Evolutionary conservation across 2,329 filamentous ascomycete genomes (phyloP).

Genomic region (Plectosphaerella sp.): DNA sequence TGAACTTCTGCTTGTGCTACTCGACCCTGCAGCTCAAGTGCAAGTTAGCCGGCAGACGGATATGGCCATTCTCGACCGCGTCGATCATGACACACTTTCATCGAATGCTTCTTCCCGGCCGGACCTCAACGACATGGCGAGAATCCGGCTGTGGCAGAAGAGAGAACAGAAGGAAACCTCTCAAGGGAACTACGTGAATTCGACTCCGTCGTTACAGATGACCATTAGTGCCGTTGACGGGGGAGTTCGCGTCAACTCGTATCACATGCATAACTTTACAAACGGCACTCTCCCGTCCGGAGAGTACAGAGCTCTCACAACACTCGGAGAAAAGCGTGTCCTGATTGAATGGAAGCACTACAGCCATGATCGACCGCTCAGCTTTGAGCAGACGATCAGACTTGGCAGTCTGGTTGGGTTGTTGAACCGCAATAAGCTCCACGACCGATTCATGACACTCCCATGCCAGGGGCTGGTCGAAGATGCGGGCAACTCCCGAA

Average conservation of each 20-base stretch:
- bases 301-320: background rate
- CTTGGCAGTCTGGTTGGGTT: background rate
- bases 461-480: background rate
- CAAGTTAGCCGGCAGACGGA: background rate
- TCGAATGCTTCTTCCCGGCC: background rate
- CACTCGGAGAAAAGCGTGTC: background rate
- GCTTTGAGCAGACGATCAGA: background rate
- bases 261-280: background rate
- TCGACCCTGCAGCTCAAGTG: background rate
- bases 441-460: background rate
- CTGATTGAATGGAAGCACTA: slow-evolving; percentile 1
- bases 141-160: background rate
- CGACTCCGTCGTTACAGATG: background rate
- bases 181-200: background rate
- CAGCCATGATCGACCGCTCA: background rate
- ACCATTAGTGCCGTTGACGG: background rate
- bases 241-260: background rate
- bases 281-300: background rate
- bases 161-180: background rate
- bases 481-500: background rate
- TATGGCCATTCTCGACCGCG: background rate
- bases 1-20: background rate
- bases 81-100: background rate
- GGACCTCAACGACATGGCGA: background rate
- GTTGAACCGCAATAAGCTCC: background rate